Evolutionary conservation across 306 rosid genomes (phyloP).

Genomic region (Abrus precatorius): DNA sequence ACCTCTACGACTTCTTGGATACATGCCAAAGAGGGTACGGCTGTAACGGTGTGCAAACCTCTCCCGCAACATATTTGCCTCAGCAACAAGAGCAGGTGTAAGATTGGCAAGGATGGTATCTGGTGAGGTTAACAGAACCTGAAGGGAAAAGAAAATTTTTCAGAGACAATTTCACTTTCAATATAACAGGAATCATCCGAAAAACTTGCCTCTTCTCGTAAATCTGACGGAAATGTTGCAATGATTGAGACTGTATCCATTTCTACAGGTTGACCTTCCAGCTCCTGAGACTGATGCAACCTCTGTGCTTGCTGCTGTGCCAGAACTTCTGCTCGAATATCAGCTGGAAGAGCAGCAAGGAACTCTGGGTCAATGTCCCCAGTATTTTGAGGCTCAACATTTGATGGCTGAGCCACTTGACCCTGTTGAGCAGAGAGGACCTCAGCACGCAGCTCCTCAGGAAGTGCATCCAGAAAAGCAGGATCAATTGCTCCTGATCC

Average conservation of each 20-base stretch:
- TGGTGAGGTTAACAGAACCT: conserved; percentile 97
- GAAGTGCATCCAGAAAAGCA: conserved; percentile 99
- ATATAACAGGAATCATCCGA: conserved; percentile 3
- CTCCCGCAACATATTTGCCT: conserved; percentile 98
- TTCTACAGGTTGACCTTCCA: conserved; percentile 99
- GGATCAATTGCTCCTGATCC: conserved; percentile 97
- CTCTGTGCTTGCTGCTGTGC: conserved; percentile 99
- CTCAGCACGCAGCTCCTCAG: conserved; percentile 97
- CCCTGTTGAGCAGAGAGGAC: conserved; percentile 96
- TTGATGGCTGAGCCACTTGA: conserved; percentile 86
- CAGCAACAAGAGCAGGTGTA: conserved; percentile 99
- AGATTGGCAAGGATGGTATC: conserved; percentile 95
- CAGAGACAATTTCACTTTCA: conserved; percentile 20
- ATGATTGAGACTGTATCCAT: conserved; percentile 99
- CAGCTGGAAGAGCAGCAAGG: conserved; percentile 99
- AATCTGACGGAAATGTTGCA: conserved; percentile 98
- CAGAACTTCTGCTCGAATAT: conserved; percentile 96
- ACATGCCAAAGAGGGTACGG: conserved; percentile 95
- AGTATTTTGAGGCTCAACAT: conserved; percentile 73
- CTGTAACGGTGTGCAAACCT: conserved; percentile 93
- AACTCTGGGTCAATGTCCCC: conserved; percentile 99
- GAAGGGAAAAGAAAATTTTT: conserved; percentile 26
- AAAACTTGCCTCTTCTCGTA: conserved; percentile 90
- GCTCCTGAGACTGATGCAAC: conserved; percentile 90
- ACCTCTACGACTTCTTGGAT: conserved; percentile 96